Percentiles rank a stretch among this genome's conserved stretches.
Evolutionary conservation across 1,284 basidiomycete species (phyloP).

Genomic region (Boletus coffeatus): DNA sequence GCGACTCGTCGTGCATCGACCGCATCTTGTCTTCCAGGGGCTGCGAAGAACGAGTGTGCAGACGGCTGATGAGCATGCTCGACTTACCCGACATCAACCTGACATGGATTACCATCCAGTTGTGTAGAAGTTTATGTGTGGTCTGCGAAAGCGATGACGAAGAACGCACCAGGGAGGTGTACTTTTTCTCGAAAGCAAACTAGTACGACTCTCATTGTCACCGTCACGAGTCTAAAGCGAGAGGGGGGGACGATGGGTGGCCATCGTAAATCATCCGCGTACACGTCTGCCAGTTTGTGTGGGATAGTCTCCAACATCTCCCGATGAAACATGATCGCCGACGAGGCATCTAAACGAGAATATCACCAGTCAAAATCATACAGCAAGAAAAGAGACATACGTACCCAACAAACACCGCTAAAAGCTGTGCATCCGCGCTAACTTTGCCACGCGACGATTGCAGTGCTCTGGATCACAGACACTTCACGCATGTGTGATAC

Average conservation of each 20-base stretch:
- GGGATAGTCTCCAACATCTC: constrained; percentile 75
- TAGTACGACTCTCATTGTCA: constrained; percentile 29
- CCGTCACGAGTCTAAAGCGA: constrained; percentile 18
- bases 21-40: constrained; percentile 74
- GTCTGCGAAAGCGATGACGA: constrained; percentile 13
- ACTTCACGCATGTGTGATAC: constrained; percentile 71
- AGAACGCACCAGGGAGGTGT: constrained; percentile 15
- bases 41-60: constrained; percentile 48
- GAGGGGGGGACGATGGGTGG: constrained; percentile 40
- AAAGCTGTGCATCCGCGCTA: constrained; percentile 41
- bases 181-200: constrained; percentile 34
- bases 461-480: constrained; percentile 32
- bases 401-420: constrained; percentile 70
- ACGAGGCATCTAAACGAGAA: constrained; percentile 48
- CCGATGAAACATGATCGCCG: constrained; percentile 72
- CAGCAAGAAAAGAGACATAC: constrained; percentile 13
- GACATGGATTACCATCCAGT: constrained; percentile 80
- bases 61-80: constrained; percentile 81
- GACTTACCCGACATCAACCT: constrained; percentile 78
- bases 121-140: constrained; percentile 43
- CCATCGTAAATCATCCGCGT: constrained; percentile 64
- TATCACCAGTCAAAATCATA: background rate
- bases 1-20: constrained; percentile 43
- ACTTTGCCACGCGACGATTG: constrained; percentile 57
- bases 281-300: constrained; percentile 50